A percentile compares a stretch with the other conserved stretches of the same genome.
Evolutionary conservation across 192 early-diverging fungal species (phyloP).

Genomic region (Podila epigama): DNA sequence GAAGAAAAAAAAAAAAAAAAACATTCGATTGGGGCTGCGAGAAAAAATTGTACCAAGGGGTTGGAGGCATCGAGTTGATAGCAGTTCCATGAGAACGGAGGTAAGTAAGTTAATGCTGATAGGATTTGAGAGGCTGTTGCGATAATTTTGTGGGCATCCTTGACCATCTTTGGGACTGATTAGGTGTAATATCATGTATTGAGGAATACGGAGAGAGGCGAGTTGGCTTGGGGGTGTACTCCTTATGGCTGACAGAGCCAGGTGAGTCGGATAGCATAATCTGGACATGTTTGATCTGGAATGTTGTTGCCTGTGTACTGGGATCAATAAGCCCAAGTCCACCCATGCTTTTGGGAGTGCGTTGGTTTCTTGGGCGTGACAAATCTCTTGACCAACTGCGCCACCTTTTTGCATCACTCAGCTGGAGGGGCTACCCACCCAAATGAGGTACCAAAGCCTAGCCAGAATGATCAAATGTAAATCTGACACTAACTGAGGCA

Average conservation of each 20-base stretch:
- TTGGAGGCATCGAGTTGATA: neutral
- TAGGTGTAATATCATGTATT: neutral
- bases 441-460: no score
- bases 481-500: no score
- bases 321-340: neutral
- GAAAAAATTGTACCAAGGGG: neutral
- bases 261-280: neutral
- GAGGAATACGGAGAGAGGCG: neutral
- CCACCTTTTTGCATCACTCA: neutral
- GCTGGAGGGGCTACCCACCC: neutral
- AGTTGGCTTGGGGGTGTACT: neutral
- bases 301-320: neutral
- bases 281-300: neutral
- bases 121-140: neutral
- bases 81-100: no score
- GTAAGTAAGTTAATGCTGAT: neutral
- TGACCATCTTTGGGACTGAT: neutral
- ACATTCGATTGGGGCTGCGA: neutral
- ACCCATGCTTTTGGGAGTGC: neutral
- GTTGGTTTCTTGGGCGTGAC: neutral
- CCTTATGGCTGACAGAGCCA: neutral
- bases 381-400: neutral
- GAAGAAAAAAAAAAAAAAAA: no score
- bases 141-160: neutral
- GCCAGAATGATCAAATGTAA: no score